These are phyloP conservation scores for Cinchona pubescens DNA, from an alignment of 257 asterid genomes.

Conservation along the genomic window DNA sequence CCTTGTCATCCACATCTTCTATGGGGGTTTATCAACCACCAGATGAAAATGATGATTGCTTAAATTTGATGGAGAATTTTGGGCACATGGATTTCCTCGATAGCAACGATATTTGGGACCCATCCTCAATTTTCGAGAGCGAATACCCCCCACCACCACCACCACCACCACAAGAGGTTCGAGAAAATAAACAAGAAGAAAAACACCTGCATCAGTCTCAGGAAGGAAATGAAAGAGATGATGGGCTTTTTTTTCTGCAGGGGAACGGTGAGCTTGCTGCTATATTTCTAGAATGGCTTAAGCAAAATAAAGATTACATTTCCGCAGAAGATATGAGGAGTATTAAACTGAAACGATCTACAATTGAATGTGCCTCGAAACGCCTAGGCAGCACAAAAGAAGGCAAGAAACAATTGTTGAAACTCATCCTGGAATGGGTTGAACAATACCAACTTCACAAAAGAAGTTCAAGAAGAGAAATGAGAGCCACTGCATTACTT, in stretches of 20 bases:
- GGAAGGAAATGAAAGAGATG: conserved; percentile 13
- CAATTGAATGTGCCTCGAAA: conserved; percentile 70
- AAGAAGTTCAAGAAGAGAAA: conserved; percentile 33
- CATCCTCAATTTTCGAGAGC: conserved; percentile 48
- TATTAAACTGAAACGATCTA: conserved; percentile 74
- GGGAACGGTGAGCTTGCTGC: conserved; percentile 60
- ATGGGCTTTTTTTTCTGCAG: conserved; percentile 38
- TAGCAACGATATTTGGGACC: conserved; percentile 63
- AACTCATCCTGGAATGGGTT: conserved; percentile 83
- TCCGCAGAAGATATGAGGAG: conserved; percentile 82
- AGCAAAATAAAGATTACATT: conserved; percentile 66
- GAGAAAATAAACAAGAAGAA: neutral
- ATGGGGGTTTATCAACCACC: conserved; percentile 34
- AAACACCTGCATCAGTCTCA: neutral
- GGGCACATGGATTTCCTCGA: conserved; percentile 77
- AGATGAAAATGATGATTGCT: conserved; percentile 41
- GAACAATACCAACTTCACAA: conserved; percentile 68
- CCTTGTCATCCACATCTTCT: conserved; percentile 48
- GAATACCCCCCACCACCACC: conserved; percentile 34
- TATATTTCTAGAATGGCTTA: conserved; percentile 81
- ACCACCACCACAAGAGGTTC: conserved; percentile 1
- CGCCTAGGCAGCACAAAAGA: conserved; percentile 62
- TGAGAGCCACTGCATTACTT: neutral
- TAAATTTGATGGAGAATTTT: conserved; percentile 57
- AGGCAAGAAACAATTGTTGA: conserved; percentile 71